Conservation (phyloP, 1,139 yeast genomes). For the Kodamaea suecica region DNA sequence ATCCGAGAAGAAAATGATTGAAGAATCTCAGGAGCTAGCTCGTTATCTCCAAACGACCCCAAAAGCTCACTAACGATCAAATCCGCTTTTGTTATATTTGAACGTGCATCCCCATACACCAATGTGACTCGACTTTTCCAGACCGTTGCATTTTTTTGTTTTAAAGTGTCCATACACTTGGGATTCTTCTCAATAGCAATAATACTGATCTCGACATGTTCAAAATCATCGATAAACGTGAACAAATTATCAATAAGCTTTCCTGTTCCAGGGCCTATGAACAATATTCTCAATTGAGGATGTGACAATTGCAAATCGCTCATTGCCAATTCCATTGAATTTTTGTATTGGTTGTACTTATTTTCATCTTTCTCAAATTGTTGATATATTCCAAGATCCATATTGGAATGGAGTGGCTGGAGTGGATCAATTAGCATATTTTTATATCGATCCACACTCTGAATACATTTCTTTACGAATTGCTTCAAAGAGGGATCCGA, state of each 20-base stretch:
- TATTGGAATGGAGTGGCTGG: conserved; percentile 61
- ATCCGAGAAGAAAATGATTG: conserved; percentile 22
- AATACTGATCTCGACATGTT: conserved; percentile 18
- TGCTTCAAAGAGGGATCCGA: background rate
- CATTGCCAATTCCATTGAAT: conserved; percentile 63
- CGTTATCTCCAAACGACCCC: conserved; percentile 93
- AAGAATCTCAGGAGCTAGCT: conserved; percentile 77
- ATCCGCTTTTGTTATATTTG: conserved; percentile 29
- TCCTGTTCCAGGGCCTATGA: conserved; percentile 89
- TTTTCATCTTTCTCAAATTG: conserved; percentile 65
- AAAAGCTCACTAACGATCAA: conserved; percentile 75
- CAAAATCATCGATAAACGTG: too few species aligned
- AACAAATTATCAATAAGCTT: conserved; percentile 60
- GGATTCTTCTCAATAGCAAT: conserved; percentile 64
- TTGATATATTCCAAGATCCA: conserved; percentile 59
- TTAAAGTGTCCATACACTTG: conserved; percentile 51
- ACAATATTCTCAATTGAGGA: conserved; percentile 38
- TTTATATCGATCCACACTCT: conserved; percentile 3
- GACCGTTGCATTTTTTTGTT: conserved; percentile 33
- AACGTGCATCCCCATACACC: conserved; percentile 50
- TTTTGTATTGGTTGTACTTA: conserved; percentile 66
- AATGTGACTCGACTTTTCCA: conserved; percentile 52
- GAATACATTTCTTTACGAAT: conserved; percentile 1
- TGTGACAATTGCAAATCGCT: conserved; percentile 17
- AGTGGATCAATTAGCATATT: conserved; percentile 47